Base-by-base conservation (phyloP, 345 rosid genomes). In the Stellera chamaejasme region DNA sequence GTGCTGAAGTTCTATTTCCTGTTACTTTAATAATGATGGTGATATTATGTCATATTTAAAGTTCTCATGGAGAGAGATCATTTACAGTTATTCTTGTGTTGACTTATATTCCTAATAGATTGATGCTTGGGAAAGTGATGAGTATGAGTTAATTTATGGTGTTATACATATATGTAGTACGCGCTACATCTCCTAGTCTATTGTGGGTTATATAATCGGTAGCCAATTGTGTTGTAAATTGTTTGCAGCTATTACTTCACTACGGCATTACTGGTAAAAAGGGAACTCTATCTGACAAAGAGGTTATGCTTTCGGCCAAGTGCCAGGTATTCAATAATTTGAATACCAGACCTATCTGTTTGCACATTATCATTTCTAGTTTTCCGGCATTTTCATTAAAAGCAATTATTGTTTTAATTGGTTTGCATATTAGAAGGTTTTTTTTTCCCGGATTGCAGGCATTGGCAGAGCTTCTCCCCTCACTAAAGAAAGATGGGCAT, bases 231-330 rank as follows among this genome's bases (percentile, higher is more conserved):
- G 5, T 32, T 8, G 9, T 3, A 32, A 32, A 32, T 32, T 32
- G 39, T 32, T 19, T 54, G 65, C 82, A 89, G 97, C 89, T 86
- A 72, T 72, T 93, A 73, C 79, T 77, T 63, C 63, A 70, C 52
- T 75, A 74, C 72, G 83, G 77, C 42, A 65, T 84, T 46, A 68
- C 68, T 48, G 91, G 77, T 57, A 55, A 66, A 14, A 80, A 80
- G 67, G 88, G 96, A 64, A 67, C 82, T 69, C 94, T 84, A 55
- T 81, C 96, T 10, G 87, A 83, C 50, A 78, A 87, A 65, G 77
- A 93, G 71, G 96, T 77, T 42, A 82, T 89, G 88, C 90, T 87
- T 59, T 93, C 99, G 27, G 88, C 99, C 61, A 87, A 84, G 75
- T 87, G 95, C 75, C 86, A 72, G 77, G 96, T 93, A 85, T 10